Evolutionary conservation across 176 grass and related monocot genomes (phyloP).

Genomic region (Oryza longistaminata): DNA sequence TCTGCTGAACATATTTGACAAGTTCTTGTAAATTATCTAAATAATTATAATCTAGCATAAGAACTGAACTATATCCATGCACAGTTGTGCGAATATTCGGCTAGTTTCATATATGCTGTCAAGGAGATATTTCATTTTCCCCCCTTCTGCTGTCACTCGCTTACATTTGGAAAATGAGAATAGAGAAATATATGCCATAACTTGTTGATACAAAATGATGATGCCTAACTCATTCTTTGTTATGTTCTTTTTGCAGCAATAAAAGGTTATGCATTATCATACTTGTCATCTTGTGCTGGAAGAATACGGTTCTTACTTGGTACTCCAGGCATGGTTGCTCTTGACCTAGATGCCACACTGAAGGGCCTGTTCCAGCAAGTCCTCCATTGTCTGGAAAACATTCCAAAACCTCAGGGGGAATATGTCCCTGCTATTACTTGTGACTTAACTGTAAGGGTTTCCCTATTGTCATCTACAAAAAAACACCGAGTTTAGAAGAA

Average conservation of each 20-base stretch:
- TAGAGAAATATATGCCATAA: not conserved
- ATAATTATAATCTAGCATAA: not conserved
- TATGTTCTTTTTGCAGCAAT: conserved; percentile 69
- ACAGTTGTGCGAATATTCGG: not conserved
- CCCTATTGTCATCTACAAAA: not conserved
- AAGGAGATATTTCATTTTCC: not conserved
- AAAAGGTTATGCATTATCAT: conserved; percentile 94
- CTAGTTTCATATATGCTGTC: not conserved
- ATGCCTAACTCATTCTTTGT: conserved; percentile 12
- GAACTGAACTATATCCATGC: not conserved
- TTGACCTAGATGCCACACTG: conserved; percentile 89
- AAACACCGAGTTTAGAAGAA: not conserved
- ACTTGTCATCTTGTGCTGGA: conserved; percentile 84
- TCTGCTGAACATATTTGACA: not conserved
- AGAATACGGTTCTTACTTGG: conserved; percentile 98
- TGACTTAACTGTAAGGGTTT: conserved; percentile 70
- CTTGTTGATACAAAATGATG: conserved; percentile 1
- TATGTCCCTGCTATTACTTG: conserved; percentile 66
- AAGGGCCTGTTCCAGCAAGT: conserved; percentile 94
- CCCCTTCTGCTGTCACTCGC: not conserved
- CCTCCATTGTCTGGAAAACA: conserved; percentile 88
- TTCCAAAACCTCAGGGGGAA: conserved; percentile 91
- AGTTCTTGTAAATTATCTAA: not conserved
- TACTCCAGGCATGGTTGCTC: conserved; percentile 97
- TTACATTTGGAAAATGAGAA: conserved; percentile 22